phyloP scores from a whole-genome alignment of 2,329 filamentous ascomycete species.

The Microthyrium microscopicum region DNA sequence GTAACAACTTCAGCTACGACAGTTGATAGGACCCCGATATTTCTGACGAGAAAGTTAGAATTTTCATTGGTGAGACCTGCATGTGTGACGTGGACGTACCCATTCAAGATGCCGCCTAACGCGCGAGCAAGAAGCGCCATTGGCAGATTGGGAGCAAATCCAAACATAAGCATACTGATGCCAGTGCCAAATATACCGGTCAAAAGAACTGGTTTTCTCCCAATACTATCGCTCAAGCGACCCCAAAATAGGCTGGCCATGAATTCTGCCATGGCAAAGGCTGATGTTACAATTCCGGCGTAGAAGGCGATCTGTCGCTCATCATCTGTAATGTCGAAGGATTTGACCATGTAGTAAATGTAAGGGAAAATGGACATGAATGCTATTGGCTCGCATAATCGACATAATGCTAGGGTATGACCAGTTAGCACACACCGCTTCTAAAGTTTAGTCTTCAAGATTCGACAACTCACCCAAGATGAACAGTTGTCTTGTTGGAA shows the following conservation, averaged over 20 bases:
- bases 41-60: conserved; percentile 32
- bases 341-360: conserved; percentile 92
- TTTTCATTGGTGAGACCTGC: background rate
- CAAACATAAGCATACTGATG: conserved; percentile 82
- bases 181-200: conserved; percentile 83
- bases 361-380: conserved; percentile 99
- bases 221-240: conserved; percentile 75
- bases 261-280: conserved; percentile 93
- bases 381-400: conserved; percentile 95
- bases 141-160: conserved; percentile 68
- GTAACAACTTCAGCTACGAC: conserved; percentile 90
- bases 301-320: conserved; percentile 74
- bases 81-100: conserved; percentile 38
- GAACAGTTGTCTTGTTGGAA: no score
- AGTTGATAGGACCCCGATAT: conserved; percentile 88
- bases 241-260: conserved; percentile 88
- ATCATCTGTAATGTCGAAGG: conserved; percentile 70
- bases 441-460: no score
- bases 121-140: conserved; percentile 77
- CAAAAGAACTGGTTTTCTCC: conserved; percentile 80
- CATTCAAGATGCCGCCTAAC: conserved; percentile 80
- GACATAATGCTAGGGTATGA: conserved; percentile 53
- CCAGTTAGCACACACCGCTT: no score
- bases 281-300: conserved; percentile 87
- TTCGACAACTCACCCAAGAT: no score